These are phyloP conservation scores for Nemania sp. DNA, from an alignment of 2,329 filamentous ascomycete species.

Conservation along the genomic window DNA sequence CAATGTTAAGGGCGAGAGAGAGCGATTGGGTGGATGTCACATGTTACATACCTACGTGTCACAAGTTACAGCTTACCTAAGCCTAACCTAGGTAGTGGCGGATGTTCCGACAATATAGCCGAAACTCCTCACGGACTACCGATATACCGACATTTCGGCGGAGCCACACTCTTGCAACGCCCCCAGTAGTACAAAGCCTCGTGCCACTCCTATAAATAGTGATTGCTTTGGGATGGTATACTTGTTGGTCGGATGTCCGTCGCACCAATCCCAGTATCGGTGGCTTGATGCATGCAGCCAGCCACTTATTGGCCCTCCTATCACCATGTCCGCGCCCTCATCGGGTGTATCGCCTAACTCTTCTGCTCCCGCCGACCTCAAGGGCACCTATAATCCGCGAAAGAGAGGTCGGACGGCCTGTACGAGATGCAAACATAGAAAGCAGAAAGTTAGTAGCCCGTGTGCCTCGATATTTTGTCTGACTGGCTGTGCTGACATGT, in stretches of 20 bases:
- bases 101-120: slow-evolving; percentile 29
- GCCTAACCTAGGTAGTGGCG: background rate
- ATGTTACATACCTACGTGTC: slow-evolving; percentile 2
- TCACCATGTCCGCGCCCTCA: slow-evolving; percentile 30
- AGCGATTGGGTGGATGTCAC: background rate
- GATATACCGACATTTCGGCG: slow-evolving; percentile 35
- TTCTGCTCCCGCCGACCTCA: slow-evolving; percentile 27
- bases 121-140: slow-evolving; percentile 33
- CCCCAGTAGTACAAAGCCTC: background rate
- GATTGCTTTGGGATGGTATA: background rate
- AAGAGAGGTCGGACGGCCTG: slow-evolving; percentile 60
- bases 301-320: slow-evolving; percentile 5
- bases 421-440: slow-evolving; percentile 59
- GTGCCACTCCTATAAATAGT: background rate
- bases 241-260: slow-evolving; percentile 34
- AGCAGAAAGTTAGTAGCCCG: slow-evolving; percentile 55
- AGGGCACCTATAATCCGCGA: slow-evolving; percentile 52
- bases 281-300: slow-evolving; percentile 9
- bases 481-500: too few relatives aligned
- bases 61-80: slow-evolving; percentile 9
- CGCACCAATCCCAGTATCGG: slow-evolving; percentile 9
- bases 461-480: background rate
- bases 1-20: background rate
- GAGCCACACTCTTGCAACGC: background rate
- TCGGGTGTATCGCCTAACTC: slow-evolving; percentile 34